Conservation (phyloP, 768 basidiomycete genomes). For the Amanita pallidorosea region DNA sequence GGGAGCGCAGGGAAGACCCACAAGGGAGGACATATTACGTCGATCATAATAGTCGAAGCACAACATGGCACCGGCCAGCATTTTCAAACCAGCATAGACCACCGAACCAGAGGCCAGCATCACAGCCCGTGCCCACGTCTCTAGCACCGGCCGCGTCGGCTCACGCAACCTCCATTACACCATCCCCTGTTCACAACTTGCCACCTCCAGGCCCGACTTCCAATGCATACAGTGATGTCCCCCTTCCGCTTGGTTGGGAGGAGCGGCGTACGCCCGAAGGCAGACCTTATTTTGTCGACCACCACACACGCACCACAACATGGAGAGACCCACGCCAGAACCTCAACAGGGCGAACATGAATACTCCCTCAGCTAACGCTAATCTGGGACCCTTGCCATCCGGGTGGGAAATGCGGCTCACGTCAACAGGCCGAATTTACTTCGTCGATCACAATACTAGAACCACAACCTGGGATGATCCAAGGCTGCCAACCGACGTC, state of each 20-base stretch:
- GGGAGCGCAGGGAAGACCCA: slow-evolving; percentile 73
- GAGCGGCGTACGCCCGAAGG: slow-evolving; percentile 87
- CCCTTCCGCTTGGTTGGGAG: slow-evolving; percentile 86
- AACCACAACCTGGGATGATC: slow-evolving; percentile 92
- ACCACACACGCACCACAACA: slow-evolving; percentile 83
- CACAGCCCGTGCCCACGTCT: slow-evolving; percentile 14
- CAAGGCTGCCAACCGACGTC: slow-evolving; percentile 69
- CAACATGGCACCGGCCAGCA: slow-evolving; percentile 66
- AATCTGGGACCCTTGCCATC: slow-evolving; percentile 77
- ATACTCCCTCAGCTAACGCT: slow-evolving; percentile 38
- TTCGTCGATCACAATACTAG: slow-evolving; percentile 89
- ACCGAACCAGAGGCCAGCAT: slow-evolving; percentile 15
- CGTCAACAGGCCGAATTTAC: slow-evolving; percentile 76
- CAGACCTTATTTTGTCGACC: slow-evolving; percentile 50
- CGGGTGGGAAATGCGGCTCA: slow-evolving; percentile 93
- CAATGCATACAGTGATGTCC: slow-evolving; percentile 44
- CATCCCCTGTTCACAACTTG: slow-evolving; percentile 14
- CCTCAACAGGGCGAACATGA: slow-evolving; percentile 33
- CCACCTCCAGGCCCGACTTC: slow-evolving; percentile 16
- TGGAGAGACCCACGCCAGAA: slow-evolving; percentile 80
- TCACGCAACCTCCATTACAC: slow-evolving; percentile 11
- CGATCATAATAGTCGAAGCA: slow-evolving; percentile 73
- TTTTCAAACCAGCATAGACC: slow-evolving; percentile 15
- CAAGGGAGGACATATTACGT: slow-evolving; percentile 76
- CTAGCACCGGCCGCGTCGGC: slow-evolving; percentile 17